phyloP scores from a whole-genome alignment of 1,284 basidiomycete genomes.

The Coriolopsis trogii region DNA sequence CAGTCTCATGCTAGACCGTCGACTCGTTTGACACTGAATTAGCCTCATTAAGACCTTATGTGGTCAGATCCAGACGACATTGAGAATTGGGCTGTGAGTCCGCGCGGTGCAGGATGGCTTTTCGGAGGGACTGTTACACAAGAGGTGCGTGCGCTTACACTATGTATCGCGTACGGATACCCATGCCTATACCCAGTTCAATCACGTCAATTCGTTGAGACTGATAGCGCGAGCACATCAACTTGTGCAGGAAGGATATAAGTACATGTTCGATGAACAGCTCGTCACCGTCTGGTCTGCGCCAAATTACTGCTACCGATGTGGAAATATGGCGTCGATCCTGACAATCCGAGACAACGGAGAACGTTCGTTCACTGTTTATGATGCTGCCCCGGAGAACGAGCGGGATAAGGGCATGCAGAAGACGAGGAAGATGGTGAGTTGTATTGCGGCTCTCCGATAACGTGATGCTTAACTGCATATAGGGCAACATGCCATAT shows the following conservation, averaged over 20 bases:
- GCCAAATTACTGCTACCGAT: conserved; percentile 93
- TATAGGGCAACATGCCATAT: conserved; percentile 60
- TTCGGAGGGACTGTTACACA: conserved; percentile 87
- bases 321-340: conserved; percentile 81
- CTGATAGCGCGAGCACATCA: conserved; percentile 95
- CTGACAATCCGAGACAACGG: conserved; percentile 72
- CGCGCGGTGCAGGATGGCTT: conserved; percentile 95
- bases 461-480: background rate
- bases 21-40: background rate
- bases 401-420: conserved; percentile 73
- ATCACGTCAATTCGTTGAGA: conserved; percentile 83
- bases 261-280: conserved; percentile 95
- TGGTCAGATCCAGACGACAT: conserved; percentile 98
- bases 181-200: no score
- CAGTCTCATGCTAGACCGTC: no score
- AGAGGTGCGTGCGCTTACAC: conserved; percentile 56
- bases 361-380: conserved; percentile 73
- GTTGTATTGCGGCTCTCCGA: conserved; percentile 28
- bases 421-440: conserved; percentile 62
- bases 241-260: conserved; percentile 96
- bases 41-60: conserved; percentile 79
- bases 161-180: no score
- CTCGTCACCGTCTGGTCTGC: conserved; percentile 99
- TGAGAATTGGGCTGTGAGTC: conserved; percentile 94
- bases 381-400: conserved; percentile 85